These are phyloP conservation scores for Fusarium veterinarium DNA, from an alignment of 2,329 filamentous ascomycete genomes.

Conservation along the genomic window DNA sequence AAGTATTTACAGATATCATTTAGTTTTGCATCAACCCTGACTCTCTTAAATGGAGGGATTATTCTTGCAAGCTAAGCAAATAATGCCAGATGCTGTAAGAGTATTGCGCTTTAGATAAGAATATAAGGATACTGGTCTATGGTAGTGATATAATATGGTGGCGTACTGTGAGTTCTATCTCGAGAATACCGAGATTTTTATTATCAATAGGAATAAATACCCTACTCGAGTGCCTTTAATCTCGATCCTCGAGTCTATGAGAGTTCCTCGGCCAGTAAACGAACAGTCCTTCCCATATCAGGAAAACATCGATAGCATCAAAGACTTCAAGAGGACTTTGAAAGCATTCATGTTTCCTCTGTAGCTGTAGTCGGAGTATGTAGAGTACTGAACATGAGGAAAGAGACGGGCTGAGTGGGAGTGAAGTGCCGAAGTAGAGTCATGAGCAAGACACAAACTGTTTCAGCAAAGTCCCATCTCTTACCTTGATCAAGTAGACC, in stretches of 20 bases:
- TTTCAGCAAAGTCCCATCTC: not conserved
- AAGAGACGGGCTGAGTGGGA: not conserved
- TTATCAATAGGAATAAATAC: fast-evolving
- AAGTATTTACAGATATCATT: too few species aligned
- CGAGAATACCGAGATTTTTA: not conserved
- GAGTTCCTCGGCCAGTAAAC: not conserved
- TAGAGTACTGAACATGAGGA: not conserved
- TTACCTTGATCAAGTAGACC: too few species aligned
- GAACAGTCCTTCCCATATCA: not conserved
- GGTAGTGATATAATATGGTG: not conserved
- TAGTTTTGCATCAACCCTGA: not conserved
- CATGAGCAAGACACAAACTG: not conserved
- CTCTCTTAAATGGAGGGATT: not conserved
- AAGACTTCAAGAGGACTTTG: not conserved
- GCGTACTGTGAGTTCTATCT: not conserved
- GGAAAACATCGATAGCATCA: too few species aligned
- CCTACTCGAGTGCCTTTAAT: not conserved
- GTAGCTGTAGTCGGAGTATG: too few species aligned
- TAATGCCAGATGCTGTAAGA: too few species aligned
- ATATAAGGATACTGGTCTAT: not conserved
- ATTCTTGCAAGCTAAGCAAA: not conserved
- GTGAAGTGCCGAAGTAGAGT: not conserved
- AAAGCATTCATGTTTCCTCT: not conserved
- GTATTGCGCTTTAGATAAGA: not conserved
- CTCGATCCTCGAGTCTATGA: too few species aligned